A percentile compares a stretch with the other conserved stretches of the same genome.
Conservation (phyloP, 805 yeast genomes). For the Cyberlindnera samutprakarnensis region DNA sequence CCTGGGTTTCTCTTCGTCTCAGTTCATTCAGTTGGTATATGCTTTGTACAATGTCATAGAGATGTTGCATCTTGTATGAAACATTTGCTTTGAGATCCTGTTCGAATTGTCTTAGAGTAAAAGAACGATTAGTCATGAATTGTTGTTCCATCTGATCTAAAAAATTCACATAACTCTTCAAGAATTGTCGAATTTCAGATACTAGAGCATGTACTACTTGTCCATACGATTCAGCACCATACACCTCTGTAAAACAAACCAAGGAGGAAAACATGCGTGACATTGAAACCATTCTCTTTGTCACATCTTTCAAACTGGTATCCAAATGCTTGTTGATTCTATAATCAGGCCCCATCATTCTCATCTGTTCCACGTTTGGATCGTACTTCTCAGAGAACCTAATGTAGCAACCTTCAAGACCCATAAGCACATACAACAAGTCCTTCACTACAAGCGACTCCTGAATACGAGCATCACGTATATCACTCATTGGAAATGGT, state of each 20-base stretch:
- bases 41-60: constrained; percentile 47
- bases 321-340: constrained; percentile 67
- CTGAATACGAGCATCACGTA: constrained; percentile 47
- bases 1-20: constrained; percentile 25
- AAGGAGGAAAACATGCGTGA: constrained; percentile 63
- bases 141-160: constrained; percentile 43
- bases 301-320: constrained; percentile 61
- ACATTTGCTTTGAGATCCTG: constrained; percentile 35
- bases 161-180: constrained; percentile 29
- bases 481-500: constrained; percentile 39
- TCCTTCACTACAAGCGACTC: constrained; percentile 72
- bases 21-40: constrained; percentile 41
- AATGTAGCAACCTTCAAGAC: constrained; percentile 73
- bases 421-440: constrained; percentile 56
- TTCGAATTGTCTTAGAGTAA: constrained; percentile 55
- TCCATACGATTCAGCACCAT: constrained; percentile 53
- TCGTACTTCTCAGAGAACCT: constrained; percentile 58
- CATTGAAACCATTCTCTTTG: constrained; percentile 48
- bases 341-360: constrained; percentile 67
- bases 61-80: constrained; percentile 38
- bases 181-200: constrained; percentile 40
- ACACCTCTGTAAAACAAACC: constrained; percentile 50
- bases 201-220: constrained; percentile 69
- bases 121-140: constrained; percentile 38
- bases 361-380: constrained; percentile 31